Conservation (phyloP, 345 rosid species). For the Eucalyptus regnans region DNA sequence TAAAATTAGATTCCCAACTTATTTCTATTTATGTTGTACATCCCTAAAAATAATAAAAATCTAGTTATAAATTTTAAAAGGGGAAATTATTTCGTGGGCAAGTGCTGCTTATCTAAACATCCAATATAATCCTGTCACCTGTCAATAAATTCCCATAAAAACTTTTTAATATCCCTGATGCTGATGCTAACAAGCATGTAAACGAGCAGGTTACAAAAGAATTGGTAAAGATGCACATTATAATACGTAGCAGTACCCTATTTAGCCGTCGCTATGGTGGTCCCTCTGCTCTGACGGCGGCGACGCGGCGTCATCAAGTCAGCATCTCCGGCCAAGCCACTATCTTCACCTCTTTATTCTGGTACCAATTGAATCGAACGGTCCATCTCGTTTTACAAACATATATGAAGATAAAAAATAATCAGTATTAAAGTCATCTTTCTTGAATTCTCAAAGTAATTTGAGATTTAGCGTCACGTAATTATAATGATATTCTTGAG, state of each 20-base stretch:
- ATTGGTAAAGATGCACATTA: background rate
- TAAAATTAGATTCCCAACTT: no score
- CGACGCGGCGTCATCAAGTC: background rate
- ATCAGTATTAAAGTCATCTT: background rate
- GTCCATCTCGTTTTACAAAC: background rate
- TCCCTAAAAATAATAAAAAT: no score
- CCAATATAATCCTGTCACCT: no score
- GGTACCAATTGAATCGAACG: background rate
- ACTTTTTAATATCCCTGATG: no score
- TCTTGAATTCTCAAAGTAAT: background rate
- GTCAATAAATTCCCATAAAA: no score
- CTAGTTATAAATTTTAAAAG: no score
- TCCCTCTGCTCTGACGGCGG: background rate
- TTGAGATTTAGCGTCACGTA: background rate
- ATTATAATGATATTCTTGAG: background rate
- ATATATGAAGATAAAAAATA: background rate
- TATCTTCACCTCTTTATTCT: background rate
- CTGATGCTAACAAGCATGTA: no score
- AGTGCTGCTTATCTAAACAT: no score
- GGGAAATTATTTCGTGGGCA: no score
- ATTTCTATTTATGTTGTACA: no score
- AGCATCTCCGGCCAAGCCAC: background rate
- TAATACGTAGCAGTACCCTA: background rate
- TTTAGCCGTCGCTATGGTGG: background rate
- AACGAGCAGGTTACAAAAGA: rapidly evolving